These are phyloP conservation scores for Sporothrix luriei DNA, from an alignment of 2,329 filamentous ascomycete genomes.

Conservation along the genomic window DNA sequence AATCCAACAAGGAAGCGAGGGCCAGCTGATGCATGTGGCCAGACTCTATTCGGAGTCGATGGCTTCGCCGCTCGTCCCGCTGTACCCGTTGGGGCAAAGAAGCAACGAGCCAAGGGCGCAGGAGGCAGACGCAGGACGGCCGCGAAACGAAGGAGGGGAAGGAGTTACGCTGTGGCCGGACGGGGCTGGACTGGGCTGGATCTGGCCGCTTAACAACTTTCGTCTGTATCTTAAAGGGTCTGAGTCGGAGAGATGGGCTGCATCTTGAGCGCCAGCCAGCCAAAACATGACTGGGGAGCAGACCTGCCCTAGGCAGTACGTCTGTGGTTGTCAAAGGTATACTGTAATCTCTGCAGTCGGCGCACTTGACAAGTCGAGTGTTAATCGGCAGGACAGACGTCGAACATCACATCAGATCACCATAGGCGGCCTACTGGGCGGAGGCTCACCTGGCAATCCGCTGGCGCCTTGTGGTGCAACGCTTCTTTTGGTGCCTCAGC, in stretches of 20 bases:
- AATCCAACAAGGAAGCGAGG: not conserved
- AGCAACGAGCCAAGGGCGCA: not conserved
- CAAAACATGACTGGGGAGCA: too few species aligned
- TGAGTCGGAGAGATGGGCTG: not conserved
- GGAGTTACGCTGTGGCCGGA: not conserved
- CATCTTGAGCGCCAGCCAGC: not conserved
- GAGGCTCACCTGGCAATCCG: too few species aligned
- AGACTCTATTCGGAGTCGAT: not conserved
- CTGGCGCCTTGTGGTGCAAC: too few species aligned
- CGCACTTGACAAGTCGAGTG: too few species aligned
- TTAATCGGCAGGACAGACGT: too few species aligned
- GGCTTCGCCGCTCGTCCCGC: constrained; percentile 1
- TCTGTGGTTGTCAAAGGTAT: too few species aligned
- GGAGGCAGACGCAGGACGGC: too few species aligned
- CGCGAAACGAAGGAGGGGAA: not conserved
- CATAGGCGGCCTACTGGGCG: too few species aligned
- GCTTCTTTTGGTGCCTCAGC: too few species aligned
- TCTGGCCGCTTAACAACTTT: not conserved
- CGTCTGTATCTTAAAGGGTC: not conserved
- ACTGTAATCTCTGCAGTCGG: too few species aligned
- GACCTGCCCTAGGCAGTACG: too few species aligned
- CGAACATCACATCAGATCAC: too few species aligned
- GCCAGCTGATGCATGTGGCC: constrained; percentile 19
- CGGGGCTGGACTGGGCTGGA: constrained; percentile 4
- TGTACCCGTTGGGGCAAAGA: not conserved